Evolutionary conservation across 768 basidiomycete genomes (phyloP), one percentile per base, ranked within the genome.

Genomic region (Boletus pseudo-olivaceus): DNA sequence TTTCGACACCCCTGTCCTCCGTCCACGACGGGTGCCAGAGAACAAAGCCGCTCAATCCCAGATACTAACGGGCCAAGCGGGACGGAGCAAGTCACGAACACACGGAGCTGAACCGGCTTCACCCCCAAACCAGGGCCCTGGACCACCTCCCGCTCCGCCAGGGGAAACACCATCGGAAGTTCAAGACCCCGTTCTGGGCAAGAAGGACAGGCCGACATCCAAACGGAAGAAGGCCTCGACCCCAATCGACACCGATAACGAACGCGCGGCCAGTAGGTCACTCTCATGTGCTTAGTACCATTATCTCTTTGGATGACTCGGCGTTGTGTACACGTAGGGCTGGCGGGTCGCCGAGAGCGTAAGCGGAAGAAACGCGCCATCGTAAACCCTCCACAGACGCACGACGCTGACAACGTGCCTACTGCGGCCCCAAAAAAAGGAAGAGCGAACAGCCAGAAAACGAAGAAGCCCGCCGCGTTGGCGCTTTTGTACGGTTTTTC

Each of bases 341-440:
- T 88, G 12, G 73, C 76, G 11, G 84, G 85, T 57, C 80, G 89
- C 27, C 80, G 85, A 14, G 81, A 87, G 56, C 76, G 82, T 42
- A 84, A 85, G 66, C 79, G 81, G 49, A 69, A 70, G 23, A 88
- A 82, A 62, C 78, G 78, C 20, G 78, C 75, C 3, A 82, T 87
- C 35, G 74, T 84, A 35, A 65, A 74, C 37, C 54, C 62, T 29
- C 41, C 53, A 20, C 56, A 53, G 33, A 56, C 59, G 46, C 55
- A 53, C 48, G 55, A 52, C 38, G 49, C 45, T 2, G 49, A 58
- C 14, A 43, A 30, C 27, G n/a, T 38, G 17, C 27, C 55, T 35
- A 29, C 55, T 29, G 35, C 38, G 20, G 40, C 20, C 51, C 26
- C 46, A 40, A 53, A 54, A 43, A 65, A 49, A 33, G 54, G 46